These are phyloP conservation scores for Cercospora berteroae DNA, from an alignment of 2,329 filamentous ascomycete species.

Conservation along the genomic window DNA sequence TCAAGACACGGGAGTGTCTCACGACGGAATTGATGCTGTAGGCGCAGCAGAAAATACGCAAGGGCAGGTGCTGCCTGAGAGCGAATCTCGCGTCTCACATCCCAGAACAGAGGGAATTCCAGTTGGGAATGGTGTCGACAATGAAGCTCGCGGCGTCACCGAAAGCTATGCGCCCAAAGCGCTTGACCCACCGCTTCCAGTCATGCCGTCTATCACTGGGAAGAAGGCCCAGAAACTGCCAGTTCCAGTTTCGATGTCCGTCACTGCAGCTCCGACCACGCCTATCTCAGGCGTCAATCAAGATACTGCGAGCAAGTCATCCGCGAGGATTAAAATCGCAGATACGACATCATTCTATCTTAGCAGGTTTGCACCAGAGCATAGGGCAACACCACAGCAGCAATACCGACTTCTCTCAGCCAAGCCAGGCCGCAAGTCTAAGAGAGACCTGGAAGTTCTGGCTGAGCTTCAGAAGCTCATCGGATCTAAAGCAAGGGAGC, in stretches of 20 bases:
- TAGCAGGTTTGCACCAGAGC: background rate
- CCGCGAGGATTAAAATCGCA: background rate
- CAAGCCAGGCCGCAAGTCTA: conserved; percentile 11
- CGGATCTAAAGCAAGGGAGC: background rate
- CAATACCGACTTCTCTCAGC: conserved; percentile 5
- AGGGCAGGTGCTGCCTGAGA: background rate
- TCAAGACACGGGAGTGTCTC: background rate
- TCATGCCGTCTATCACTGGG: background rate
- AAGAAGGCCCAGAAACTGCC: background rate
- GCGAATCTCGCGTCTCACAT: background rate
- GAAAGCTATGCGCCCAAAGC: background rate
- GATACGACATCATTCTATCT: conserved; percentile 9
- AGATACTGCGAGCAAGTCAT: background rate
- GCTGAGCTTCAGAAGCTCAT: conserved; percentile 5
- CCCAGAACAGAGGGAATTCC: background rate
- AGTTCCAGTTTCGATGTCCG: background rate
- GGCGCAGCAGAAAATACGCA: background rate
- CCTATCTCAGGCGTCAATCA: background rate
- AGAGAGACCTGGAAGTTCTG: conserved; percentile 12
- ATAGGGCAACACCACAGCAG: conserved; percentile 10
- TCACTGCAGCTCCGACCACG: background rate
- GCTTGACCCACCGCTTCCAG: background rate
- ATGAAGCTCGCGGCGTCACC: background rate
- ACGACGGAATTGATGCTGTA: background rate
- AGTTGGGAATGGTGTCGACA: background rate